Base-by-base conservation (phyloP, 495 filamentous ascomycete species). In the Aspergillus coremiiformis region DNA sequence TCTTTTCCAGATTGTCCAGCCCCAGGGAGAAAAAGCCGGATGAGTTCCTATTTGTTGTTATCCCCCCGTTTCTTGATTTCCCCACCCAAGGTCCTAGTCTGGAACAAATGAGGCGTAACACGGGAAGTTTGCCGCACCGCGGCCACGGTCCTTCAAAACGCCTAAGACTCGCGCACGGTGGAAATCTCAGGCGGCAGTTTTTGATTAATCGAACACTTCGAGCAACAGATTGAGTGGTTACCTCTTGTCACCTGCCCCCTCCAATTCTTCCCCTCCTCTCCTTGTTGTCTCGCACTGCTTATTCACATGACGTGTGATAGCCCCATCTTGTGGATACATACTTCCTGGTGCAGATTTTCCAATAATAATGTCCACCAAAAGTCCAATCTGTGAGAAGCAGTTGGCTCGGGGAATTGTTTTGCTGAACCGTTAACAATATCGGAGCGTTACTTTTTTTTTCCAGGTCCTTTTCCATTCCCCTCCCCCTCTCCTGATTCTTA, bases 61-160 rank as follows among this genome's bases (percentile, higher is more conserved):
- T 24, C 49, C 24, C 49, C 49, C 23, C 17, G 27, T 44, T 44
- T 33, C 22, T 5, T 32, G 8, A 19, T 44, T 42, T 33, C 39
- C 17, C 49, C 37, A 43, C 49, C 26, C 29, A 29, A 15, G n/a
- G 21, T 26, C 49, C 26, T 32, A 30, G 50, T 52, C 50, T 52
- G 41, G 50, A 37, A 52, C 49, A 44, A 44, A 44, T 51, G 49
- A 51, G 49, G 49, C 39, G 49, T 44, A 44, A 51, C 49, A 51
- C 49, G 49, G 49, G 49, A 51, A 44, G 49, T 32, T 43, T 51
- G 39, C 49, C 49, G 37, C 29, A 39, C 39, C 49, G 35, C 15
- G 39, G 17, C 26, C 30, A 49, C 47, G 30, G 32, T 49, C 47
- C 32, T 30, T 22, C 26, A 49, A 49, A 30, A 33, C 32, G 11